phyloP scores from a whole-genome alignment of 352 stramenopile species.

The Vaucheria bursata region DNA sequence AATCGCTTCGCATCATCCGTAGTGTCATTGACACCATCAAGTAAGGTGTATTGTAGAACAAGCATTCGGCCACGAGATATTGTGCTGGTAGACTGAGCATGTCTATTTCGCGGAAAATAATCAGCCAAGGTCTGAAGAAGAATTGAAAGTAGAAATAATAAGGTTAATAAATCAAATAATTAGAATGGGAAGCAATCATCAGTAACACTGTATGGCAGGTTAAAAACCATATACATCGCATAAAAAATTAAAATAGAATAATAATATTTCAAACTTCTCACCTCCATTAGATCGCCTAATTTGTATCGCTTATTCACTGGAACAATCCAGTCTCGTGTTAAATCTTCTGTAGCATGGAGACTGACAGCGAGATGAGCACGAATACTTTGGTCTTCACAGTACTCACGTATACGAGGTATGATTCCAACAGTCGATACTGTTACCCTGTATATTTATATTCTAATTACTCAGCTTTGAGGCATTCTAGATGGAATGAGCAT shows the following conservation, averaged over 20 bases:
- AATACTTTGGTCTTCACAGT: conserved; percentile 26
- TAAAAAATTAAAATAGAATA: not conserved
- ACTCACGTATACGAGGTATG: conserved; percentile 43
- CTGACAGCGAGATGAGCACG: conserved; percentile 45
- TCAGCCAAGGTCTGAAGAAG: not conserved
- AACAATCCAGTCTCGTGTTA: conserved; percentile 45
- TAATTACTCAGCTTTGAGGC: not conserved
- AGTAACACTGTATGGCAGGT: too few relatives aligned
- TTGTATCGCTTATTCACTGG: conserved; percentile 46
- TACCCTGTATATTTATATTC: conserved; percentile 14
- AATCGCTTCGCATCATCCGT: conserved; percentile 32
- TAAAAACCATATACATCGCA: too few relatives aligned
- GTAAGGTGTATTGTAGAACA: conserved; percentile 42
- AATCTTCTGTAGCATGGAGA: conserved; percentile 44
- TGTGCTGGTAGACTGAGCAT: not conserved
- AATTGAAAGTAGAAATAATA: too few relatives aligned
- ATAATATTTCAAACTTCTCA: conserved; percentile 9
- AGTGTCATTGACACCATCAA: conserved; percentile 43
- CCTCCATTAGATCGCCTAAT: conserved; percentile 19
- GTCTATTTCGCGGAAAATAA: conserved; percentile 1
- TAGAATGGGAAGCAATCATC: too few relatives aligned
- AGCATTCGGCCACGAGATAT: conserved; percentile 10
- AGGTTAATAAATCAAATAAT: too few relatives aligned
- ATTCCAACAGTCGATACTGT: conserved; percentile 50
- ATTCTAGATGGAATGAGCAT: conserved; percentile 5